Evolutionary conservation across 1,284 basidiomycete genomes (phyloP).

Genomic region (Lignosus rhinocerotis): DNA sequence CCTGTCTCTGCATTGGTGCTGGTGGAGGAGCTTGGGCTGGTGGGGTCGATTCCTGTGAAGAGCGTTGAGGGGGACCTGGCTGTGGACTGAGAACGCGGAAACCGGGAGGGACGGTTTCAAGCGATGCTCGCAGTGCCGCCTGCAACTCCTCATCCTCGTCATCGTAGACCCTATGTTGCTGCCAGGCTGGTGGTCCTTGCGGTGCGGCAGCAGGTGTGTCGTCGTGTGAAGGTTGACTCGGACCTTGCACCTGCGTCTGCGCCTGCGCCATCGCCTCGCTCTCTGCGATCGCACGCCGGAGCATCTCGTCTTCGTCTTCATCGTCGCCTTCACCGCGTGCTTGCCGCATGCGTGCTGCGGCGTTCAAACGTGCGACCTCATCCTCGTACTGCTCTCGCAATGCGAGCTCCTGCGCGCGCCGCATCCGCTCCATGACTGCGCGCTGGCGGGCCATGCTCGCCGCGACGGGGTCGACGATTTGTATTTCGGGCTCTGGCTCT

Average conservation of each 20-base stretch:
- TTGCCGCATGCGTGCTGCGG: slow-evolving; percentile 25
- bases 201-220: slow-evolving; percentile 28
- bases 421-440: slow-evolving; percentile 63
- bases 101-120: slow-evolving; percentile 65
- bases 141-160: slow-evolving; percentile 86
- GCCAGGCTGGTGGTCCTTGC: slow-evolving; percentile 18
- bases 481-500: not conserved
- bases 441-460: slow-evolving; percentile 68
- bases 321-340: slow-evolving; percentile 46
- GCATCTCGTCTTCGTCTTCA: slow-evolving; percentile 60
- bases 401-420: slow-evolving; percentile 67
- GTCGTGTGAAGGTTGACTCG: slow-evolving; percentile 22
- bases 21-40: slow-evolving; percentile 17
- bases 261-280: slow-evolving; percentile 53
- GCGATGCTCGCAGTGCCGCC: slow-evolving; percentile 81
- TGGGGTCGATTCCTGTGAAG: slow-evolving; percentile 13
- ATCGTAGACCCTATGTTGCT: slow-evolving; percentile 60
- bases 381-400: slow-evolving; percentile 58
- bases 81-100: slow-evolving; percentile 41
- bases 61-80: slow-evolving; percentile 22
- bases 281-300: slow-evolving; percentile 68
- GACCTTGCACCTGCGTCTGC: slow-evolving; percentile 33
- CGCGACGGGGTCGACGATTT: slow-evolving; percentile 55
- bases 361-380: slow-evolving; percentile 37
- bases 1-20: slow-evolving; percentile 17